These are phyloP conservation scores for Byssothecium circinans DNA, from an alignment of 2,329 filamentous ascomycete species.

Conservation along the genomic window DNA sequence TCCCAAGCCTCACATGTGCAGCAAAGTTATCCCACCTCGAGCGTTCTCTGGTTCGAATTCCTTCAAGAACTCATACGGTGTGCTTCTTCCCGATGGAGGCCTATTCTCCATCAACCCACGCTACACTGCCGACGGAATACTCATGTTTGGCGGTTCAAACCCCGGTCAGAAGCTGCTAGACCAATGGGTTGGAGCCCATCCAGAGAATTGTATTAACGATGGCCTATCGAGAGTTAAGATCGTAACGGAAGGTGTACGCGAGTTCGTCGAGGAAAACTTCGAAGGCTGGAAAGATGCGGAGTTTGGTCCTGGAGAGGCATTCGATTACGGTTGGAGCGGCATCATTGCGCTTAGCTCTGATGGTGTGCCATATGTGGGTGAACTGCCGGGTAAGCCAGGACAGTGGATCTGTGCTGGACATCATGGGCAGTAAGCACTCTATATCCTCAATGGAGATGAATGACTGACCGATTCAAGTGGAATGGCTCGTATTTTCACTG, in stretches of 20 bases:
- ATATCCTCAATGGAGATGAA: not conserved
- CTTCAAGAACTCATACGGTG: constrained; percentile 36
- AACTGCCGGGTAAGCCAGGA: constrained; percentile 23
- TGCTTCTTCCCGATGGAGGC: constrained; percentile 31
- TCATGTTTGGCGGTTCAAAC: constrained; percentile 40
- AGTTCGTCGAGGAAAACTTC: constrained; percentile 29
- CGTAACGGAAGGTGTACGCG: constrained; percentile 28
- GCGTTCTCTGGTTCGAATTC: constrained; percentile 20
- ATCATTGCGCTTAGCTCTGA: constrained; percentile 30
- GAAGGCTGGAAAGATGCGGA: constrained; percentile 25
- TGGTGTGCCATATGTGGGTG: constrained; percentile 29
- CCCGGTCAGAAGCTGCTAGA: constrained; percentile 35
- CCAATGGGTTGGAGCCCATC: constrained; percentile 31
- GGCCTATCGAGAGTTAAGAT: constrained; percentile 25
- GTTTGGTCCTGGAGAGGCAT: constrained; percentile 33
- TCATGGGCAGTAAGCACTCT: constrained; percentile 29
- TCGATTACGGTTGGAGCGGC: constrained; percentile 35
- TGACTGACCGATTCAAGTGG: constrained; percentile 19
- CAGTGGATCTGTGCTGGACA: constrained; percentile 33
- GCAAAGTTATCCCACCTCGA: constrained; percentile 24
- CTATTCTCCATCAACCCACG: constrained; percentile 41
- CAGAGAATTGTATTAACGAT: constrained; percentile 34
- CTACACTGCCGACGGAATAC: constrained; percentile 29
- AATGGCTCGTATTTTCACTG: constrained; percentile 32
- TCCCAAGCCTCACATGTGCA: constrained; percentile 35